A percentile compares a stretch with the other conserved stretches of the same genome.
These are phyloP conservation scores for Candida nanaspora DNA, from an alignment of 805 yeast genomes.

Conservation along the genomic window DNA sequence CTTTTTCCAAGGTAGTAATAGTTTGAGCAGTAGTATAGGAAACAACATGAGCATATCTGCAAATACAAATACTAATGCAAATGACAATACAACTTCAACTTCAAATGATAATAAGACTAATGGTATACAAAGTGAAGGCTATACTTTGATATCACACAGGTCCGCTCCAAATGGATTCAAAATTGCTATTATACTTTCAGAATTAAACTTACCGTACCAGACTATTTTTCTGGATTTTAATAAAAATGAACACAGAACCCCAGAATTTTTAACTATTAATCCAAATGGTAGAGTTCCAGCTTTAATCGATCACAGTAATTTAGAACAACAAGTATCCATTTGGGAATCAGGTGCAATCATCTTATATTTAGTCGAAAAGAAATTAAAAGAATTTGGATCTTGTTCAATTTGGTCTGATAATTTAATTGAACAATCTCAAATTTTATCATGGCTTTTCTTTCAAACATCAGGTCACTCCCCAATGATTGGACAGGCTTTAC, in stretches of 20 bases:
- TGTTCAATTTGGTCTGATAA: constrained; percentile 79
- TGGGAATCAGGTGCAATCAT: constrained; percentile 97
- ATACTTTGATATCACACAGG: constrained; percentile 72
- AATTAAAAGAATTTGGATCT: constrained; percentile 52
- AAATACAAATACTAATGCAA: not conserved
- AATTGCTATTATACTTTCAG: constrained; percentile 84
- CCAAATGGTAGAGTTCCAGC: constrained; percentile 97
- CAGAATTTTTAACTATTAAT: constrained; percentile 87
- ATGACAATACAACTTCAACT: constrained; percentile 22
- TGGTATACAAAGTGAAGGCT: constrained; percentile 69
- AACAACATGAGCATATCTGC: not conserved
- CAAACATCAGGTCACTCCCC: constrained; percentile 98
- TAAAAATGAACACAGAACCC: constrained; percentile 86
- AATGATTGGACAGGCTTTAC: constrained; percentile 97
- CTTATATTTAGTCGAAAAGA: constrained; percentile 69
- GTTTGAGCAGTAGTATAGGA: not conserved
- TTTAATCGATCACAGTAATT: constrained; percentile 73
- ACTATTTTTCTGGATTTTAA: constrained; percentile 84
- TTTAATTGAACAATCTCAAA: constrained; percentile 73
- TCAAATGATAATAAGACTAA: not conserved
- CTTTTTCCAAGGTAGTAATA: constrained; percentile 49
- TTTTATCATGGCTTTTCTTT: constrained; percentile 84
- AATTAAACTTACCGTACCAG: constrained; percentile 69
- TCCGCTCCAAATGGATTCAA: constrained; percentile 96
- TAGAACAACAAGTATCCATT: constrained; percentile 59